These are phyloP conservation scores for Trametes versicolor DNA, from an alignment of 1,284 basidiomycete species.

Conservation along the genomic window DNA sequence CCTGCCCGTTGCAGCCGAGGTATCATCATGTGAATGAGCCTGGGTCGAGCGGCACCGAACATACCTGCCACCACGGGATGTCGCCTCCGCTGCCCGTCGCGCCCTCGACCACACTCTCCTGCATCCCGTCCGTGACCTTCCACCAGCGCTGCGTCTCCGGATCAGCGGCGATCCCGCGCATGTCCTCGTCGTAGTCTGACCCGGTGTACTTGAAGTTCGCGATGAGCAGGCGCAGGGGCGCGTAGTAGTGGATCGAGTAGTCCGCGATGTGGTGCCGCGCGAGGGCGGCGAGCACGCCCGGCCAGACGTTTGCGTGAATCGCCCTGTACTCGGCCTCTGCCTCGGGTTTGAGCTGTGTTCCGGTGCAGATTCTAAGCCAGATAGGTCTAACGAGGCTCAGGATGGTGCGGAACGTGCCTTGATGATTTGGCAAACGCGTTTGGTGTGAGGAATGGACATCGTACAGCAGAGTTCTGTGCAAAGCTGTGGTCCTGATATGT, in stretches of 20 bases:
- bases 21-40: neutral
- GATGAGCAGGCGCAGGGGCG: conserved; percentile 71
- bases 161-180: conserved; percentile 71
- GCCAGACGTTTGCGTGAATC: conserved; percentile 77
- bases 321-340: conserved; percentile 73
- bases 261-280: conserved; percentile 75
- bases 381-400: neutral
- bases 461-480: neutral
- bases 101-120: conserved; percentile 75
- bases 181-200: conserved; percentile 70
- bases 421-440: conserved; percentile 80
- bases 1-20: conserved; percentile 51
- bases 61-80: conserved; percentile 76
- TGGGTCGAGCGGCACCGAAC: neutral
- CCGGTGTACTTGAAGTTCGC: conserved; percentile 76
- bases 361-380: conserved; percentile 10
- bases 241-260: conserved; percentile 80
- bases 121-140: conserved; percentile 81
- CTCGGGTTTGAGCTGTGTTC: conserved; percentile 66
- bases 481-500: neutral
- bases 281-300: conserved; percentile 73
- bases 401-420: conserved; percentile 51
- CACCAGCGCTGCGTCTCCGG: conserved; percentile 80
- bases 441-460: conserved; percentile 54
- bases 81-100: conserved; percentile 73